A percentile compares a stretch with the other conserved stretches of the same genome.
Conservation (phyloP, 2,329 filamentous ascomycete genomes). For the Rachicladosporium sp. region DNA sequence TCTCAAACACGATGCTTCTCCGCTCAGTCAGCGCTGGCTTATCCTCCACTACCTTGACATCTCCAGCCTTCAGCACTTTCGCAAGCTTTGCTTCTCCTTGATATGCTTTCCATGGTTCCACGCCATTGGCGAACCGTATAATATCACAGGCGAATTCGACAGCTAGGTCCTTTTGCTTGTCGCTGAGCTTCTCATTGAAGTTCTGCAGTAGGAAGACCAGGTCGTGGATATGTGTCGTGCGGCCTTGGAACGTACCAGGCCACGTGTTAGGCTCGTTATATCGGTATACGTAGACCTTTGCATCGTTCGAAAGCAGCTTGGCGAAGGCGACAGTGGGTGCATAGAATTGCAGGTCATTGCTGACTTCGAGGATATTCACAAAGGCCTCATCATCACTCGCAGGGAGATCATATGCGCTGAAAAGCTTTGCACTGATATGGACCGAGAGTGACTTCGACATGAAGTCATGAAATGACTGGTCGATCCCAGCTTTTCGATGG, state of each 20-base stretch:
- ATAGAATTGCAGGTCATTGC: slow-evolving; percentile 36
- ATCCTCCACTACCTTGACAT: slow-evolving; percentile 8
- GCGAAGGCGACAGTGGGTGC: slow-evolving; percentile 33
- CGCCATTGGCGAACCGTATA: slow-evolving; percentile 28
- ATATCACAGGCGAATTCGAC: slow-evolving; percentile 26
- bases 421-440: slow-evolving; percentile 15
- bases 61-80: slow-evolving; percentile 6
- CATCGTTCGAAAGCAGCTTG: slow-evolving; percentile 6
- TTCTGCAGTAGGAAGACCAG: slow-evolving; percentile 36
- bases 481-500: slow-evolving; percentile 17
- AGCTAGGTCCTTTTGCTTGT: slow-evolving; percentile 21
- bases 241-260: slow-evolving; percentile 29
- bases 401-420: slow-evolving; percentile 30
- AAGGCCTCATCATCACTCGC: slow-evolving; percentile 29
- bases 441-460: slow-evolving; percentile 21
- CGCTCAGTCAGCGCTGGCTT: slow-evolving; percentile 8
- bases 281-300: slow-evolving; percentile 27
- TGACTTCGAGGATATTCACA: slow-evolving; percentile 30
- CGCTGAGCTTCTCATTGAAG: slow-evolving; percentile 27
- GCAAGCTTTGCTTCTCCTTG: slow-evolving; percentile 17
- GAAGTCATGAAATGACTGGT: slow-evolving; percentile 23
- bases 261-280: slow-evolving; percentile 39
- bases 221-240: slow-evolving; percentile 34
- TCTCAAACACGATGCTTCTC: slow-evolving; percentile 7
- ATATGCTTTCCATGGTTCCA: slow-evolving; percentile 22